Conservation (phyloP, 2,329 filamentous ascomycete genomes). For the Aspergillus proliferans region DNA sequence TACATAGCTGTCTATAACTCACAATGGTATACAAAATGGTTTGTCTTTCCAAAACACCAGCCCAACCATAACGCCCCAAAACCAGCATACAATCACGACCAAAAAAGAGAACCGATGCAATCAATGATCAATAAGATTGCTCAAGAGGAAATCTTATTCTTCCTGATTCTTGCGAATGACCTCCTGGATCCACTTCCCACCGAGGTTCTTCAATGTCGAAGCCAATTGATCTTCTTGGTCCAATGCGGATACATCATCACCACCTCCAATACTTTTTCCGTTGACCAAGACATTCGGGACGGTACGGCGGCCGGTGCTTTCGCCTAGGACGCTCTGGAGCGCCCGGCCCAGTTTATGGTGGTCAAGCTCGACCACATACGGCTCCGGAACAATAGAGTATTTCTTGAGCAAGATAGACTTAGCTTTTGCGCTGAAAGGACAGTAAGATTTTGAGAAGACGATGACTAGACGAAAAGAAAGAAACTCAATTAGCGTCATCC, state of each 20-base stretch:
- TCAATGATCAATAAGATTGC: not conserved
- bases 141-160: conserved; percentile 4
- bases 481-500: conserved; percentile 2
- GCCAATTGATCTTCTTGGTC: conserved; percentile 61
- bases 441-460: conserved; percentile 94
- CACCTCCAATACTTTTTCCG: conserved; percentile 81
- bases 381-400: conserved; percentile 75
- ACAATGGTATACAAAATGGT: not conserved
- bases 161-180: conserved; percentile 15
- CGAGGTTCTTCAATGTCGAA: conserved; percentile 66
- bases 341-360: conserved; percentile 65
- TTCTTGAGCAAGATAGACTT: conserved; percentile 78
- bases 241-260: conserved; percentile 74
- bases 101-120: not conserved
- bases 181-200: conserved; percentile 57
- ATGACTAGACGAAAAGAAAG: conserved; percentile 55
- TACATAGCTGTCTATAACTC: not conserved
- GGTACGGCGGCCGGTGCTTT: conserved; percentile 72
- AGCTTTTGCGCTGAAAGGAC: conserved; percentile 75
- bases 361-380: conserved; percentile 88
- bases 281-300: conserved; percentile 90
- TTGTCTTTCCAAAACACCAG: not conserved
- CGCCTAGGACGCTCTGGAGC: conserved; percentile 65
- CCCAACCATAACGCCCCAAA: not conserved
- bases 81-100: not conserved